Conservation (phyloP, 495 filamentous ascomycete genomes). For the Penicillium canescens region DNA sequence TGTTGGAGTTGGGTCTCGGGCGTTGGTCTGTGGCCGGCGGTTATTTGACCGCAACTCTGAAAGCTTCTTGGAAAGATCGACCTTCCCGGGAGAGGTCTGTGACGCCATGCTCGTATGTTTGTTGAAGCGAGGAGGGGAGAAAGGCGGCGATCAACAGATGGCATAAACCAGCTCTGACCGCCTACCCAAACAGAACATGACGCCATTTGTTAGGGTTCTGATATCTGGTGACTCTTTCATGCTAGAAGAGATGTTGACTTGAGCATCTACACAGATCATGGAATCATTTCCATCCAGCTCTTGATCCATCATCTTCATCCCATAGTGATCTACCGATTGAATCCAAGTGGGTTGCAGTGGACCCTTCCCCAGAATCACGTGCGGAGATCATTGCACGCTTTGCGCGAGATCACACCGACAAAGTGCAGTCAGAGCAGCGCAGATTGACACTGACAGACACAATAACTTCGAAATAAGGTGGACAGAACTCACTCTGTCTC, state of each 20-base stretch:
- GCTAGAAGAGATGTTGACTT: no score
- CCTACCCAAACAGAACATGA: conserved; percentile 18
- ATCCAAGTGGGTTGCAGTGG: no score
- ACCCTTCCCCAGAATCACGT: no score
- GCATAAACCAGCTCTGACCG: conserved; percentile 8
- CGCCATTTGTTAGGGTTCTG: not conserved
- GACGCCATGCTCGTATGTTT: conserved; percentile 29
- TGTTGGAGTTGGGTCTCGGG: conserved; percentile 65
- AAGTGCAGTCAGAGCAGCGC: no score
- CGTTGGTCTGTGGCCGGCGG: conserved; percentile 49
- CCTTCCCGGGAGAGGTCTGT: conserved; percentile 36
- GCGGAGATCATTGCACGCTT: not conserved
- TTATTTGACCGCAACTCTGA: conserved; percentile 67
- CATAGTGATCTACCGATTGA: no score
- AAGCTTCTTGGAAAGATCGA: conserved; percentile 61
- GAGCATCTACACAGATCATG: no score
- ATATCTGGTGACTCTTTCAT: no score
- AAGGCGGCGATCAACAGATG: conserved; percentile 6
- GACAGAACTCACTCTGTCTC: not conserved
- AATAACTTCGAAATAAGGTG: not conserved
- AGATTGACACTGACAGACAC: no score
- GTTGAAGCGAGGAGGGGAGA: conserved; percentile 7
- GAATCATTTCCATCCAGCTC: no score
- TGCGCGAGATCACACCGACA: not conserved
- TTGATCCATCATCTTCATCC: no score